Conservation (phyloP, 441 rosid species). For the Pelargonium fulgidum region DNA sequence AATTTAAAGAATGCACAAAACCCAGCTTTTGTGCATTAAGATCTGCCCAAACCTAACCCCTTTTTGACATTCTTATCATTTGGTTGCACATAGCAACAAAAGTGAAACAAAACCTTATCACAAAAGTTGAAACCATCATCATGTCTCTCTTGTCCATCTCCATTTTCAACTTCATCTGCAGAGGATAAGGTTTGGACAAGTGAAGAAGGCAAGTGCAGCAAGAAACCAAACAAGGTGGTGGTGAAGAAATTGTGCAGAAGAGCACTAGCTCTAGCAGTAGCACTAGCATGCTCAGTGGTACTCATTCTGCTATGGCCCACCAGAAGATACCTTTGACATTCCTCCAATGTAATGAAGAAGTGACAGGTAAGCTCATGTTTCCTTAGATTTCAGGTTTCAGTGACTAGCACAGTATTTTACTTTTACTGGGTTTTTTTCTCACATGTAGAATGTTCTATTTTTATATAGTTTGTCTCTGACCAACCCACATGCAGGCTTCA, state of each 20-base stretch:
- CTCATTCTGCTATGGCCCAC: not conserved
- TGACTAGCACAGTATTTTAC: not conserved
- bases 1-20: not conserved
- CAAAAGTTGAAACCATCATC: not conserved
- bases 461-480: not conserved
- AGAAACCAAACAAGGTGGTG: not conserved
- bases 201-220: not conserved
- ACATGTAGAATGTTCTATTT: not conserved
- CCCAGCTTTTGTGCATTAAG: not conserved
- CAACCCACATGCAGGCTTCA: not conserved
- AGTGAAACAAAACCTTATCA: not conserved
- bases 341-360: not conserved
- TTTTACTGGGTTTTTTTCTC: not conserved
- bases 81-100: not conserved
- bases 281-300: not conserved
- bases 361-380: not conserved
- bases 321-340: not conserved
- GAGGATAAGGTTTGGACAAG: not conserved
- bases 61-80: no score
- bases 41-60: not conserved
- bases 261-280: not conserved
- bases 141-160: no score
- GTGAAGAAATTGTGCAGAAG: not conserved
- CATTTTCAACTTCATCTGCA: not conserved
- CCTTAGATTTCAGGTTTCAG: not conserved